These are phyloP conservation scores for Mucor ambiguus DNA, from an alignment of 371 early-diverging fungal species.

Conservation along the genomic window DNA sequence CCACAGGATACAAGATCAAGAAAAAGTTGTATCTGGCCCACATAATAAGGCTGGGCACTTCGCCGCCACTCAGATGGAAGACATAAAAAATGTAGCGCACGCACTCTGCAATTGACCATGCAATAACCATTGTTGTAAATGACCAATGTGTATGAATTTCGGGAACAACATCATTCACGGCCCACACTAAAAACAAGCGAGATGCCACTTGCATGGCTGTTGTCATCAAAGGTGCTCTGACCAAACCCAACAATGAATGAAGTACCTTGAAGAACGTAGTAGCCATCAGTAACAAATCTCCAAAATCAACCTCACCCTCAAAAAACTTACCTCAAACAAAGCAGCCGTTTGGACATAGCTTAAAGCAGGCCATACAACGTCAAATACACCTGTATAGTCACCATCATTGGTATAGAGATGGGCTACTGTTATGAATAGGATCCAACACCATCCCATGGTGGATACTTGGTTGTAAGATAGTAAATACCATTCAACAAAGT, in stretches of 20 bases:
- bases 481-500: conserved; percentile 62
- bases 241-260: conserved; percentile 59
- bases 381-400: conserved; percentile 61
- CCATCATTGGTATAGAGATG: conserved; percentile 53
- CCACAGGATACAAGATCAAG: conserved; percentile 88
- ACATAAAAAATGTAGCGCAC: conserved; percentile 89
- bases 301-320: background rate
- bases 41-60: conserved; percentile 55
- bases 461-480: conserved; percentile 80
- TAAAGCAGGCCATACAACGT: conserved; percentile 57
- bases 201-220: conserved; percentile 87
- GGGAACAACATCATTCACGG: conserved; percentile 69
- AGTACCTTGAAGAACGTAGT: background rate
- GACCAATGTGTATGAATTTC: conserved; percentile 67
- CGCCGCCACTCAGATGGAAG: conserved; percentile 50
- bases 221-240: conserved; percentile 79
- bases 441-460: conserved; percentile 74
- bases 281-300: background rate
- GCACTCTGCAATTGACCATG: conserved; percentile 92
- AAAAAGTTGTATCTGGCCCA: conserved; percentile 89
- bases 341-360: conserved; percentile 78
- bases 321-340: conserved; percentile 65
- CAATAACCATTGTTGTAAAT: conserved; percentile 84
- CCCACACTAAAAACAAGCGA: conserved; percentile 86
- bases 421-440: conserved; percentile 57